Conservation (phyloP, 1,284 basidiomycete species). For the Phenoliferia sp. region DNA sequence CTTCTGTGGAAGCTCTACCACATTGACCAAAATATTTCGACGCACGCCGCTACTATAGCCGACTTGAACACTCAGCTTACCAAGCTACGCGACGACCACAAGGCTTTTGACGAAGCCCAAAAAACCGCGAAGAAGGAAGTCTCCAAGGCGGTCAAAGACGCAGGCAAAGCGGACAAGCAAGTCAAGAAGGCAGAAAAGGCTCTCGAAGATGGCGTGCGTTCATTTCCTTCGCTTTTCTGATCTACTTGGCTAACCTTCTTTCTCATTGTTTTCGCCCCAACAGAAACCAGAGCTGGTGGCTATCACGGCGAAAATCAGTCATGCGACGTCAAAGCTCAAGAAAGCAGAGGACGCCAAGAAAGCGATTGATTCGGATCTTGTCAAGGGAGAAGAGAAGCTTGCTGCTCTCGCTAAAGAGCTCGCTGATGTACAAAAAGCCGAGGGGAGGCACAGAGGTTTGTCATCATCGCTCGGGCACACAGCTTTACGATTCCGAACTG, state of each 20-base stretch:
- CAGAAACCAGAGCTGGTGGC: slow-evolving; percentile 76
- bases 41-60: slow-evolving; percentile 64
- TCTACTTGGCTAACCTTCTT: background rate
- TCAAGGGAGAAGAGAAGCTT: slow-evolving; percentile 61
- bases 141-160: slow-evolving; percentile 66
- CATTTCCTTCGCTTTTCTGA: background rate
- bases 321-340: slow-evolving; percentile 69
- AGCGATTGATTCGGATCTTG: slow-evolving; percentile 63
- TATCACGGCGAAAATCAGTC: slow-evolving; percentile 79
- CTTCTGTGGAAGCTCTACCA: slow-evolving; percentile 87
- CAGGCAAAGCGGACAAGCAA: slow-evolving; percentile 67
- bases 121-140: slow-evolving; percentile 72
- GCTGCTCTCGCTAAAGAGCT: slow-evolving; percentile 60
- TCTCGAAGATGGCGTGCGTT: slow-evolving; percentile 67
- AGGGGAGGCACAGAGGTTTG: slow-evolving; percentile 62
- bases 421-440: slow-evolving; percentile 60
- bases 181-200: slow-evolving; percentile 78
- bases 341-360: slow-evolving; percentile 62
- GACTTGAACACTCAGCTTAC: slow-evolving; percentile 64
- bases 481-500: too few species aligned
- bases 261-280: background rate
- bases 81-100: slow-evolving; percentile 63
- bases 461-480: too few species aligned
- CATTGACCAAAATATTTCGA: slow-evolving; percentile 73
- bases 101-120: slow-evolving; percentile 57